Evolutionary conservation across 1,284 basidiomycete genomes (phyloP).

Genomic region (Macrocybe sp.): DNA sequence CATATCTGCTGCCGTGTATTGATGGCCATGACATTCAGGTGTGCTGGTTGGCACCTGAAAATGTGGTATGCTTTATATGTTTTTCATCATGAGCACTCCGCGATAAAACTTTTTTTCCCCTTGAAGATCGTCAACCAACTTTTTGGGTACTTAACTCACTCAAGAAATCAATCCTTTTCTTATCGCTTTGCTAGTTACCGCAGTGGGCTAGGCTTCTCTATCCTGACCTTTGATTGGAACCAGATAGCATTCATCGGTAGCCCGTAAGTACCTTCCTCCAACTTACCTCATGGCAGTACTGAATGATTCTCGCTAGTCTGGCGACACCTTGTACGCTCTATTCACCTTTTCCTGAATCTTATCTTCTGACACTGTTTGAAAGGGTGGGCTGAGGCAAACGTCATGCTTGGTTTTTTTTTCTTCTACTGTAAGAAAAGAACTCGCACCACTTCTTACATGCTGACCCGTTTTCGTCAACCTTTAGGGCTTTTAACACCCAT

Average conservation of each 20-base stretch:
- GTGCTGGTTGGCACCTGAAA: conserved; percentile 37
- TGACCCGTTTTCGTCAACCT: conserved; percentile 2
- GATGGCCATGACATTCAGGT: conserved; percentile 49
- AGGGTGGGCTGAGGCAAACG: conserved; percentile 76
- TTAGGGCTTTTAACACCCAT: conserved; percentile 65
- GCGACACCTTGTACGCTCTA: conserved; percentile 44
- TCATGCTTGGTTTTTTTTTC: conserved; percentile 72
- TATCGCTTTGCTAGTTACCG: conserved; percentile 26
- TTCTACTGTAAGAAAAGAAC: conserved; percentile 49
- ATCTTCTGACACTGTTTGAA: conserved; percentile 5
- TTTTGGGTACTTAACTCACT: neutral
- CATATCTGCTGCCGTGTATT: neutral
- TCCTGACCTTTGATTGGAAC: conserved; percentile 57
- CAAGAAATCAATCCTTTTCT: conserved; percentile 40
- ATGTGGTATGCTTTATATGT: conserved; percentile 23
- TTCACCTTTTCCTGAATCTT: neutral
- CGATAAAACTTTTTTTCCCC: neutral
- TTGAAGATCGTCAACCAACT: neutral
- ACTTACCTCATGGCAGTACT: conserved; percentile 13
- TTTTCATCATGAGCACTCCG: neutral
- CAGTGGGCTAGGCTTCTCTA: conserved; percentile 33
- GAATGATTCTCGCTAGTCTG: conserved; percentile 37
- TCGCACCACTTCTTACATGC: neutral
- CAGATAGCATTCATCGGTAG: conserved; percentile 46
- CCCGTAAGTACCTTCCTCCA: conserved; percentile 24